A percentile compares a stretch with the other conserved stretches of the same genome.
Evolutionary conservation across 768 basidiomycete species (phyloP).

Genomic region (Russula virescens): DNA sequence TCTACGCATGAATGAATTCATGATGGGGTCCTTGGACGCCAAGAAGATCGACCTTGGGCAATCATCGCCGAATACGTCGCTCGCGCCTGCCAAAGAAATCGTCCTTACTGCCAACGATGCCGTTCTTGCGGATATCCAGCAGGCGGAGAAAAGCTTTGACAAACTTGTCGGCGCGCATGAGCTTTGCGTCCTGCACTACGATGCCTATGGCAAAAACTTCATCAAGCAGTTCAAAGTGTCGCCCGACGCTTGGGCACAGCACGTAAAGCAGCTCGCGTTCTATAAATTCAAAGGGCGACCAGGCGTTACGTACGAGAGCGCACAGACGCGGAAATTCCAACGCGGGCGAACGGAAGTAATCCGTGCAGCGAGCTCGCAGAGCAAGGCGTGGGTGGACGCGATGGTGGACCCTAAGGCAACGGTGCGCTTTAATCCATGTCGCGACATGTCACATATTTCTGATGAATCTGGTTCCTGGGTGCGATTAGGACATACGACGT

Average conservation of each 20-base stretch:
- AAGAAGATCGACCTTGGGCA: conserved; percentile 75
- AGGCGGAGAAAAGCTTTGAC: conserved; percentile 65
- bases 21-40: conserved; percentile 66
- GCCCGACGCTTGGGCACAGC: conserved; percentile 93
- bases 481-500: conserved; percentile 47
- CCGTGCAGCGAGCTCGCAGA: conserved; percentile 75
- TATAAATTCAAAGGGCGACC: conserved; percentile 74
- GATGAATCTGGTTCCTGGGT: no score
- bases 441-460: not conserved
- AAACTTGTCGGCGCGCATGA: conserved; percentile 73
- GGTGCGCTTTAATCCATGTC: conserved; percentile 33
- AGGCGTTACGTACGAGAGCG: conserved; percentile 86
- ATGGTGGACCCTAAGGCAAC: conserved; percentile 60
- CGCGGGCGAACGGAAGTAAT: conserved; percentile 94
- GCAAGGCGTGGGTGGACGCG: conserved; percentile 80
- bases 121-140: conserved; percentile 46
- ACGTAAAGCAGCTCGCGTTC: conserved; percentile 95
- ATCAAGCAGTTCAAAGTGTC: conserved; percentile 81
- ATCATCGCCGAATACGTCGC: not conserved
- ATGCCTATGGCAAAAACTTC: conserved; percentile 71
- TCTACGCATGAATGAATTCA: conserved; percentile 90
- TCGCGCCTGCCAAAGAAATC: conserved; percentile 54
- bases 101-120: conserved; percentile 59
- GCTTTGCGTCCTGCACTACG: conserved; percentile 39
- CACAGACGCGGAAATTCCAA: conserved; percentile 90